Base-by-base conservation (phyloP, 2,329 filamentous ascomycete genomes). In the Fusarium sp. region DNA sequence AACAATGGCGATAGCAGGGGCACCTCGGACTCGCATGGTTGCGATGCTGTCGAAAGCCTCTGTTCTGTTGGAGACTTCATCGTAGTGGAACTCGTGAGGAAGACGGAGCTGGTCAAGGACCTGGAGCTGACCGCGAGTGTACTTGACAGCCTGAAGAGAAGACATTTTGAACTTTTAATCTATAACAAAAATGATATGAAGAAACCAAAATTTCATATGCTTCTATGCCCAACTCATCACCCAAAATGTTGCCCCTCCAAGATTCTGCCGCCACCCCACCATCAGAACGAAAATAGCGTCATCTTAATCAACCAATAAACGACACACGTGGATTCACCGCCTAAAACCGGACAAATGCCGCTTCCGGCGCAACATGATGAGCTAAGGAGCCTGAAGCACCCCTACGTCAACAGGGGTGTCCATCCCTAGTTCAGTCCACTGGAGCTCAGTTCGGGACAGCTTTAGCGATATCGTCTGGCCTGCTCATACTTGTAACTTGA, bases 1-100 rank as follows among this genome's bases (percentile, higher is more conserved):
- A n/a, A 99, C 96, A 70, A 99, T 98, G 45, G 96, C 96, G 79
- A 99, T 99, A 46, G 96, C 96, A 1, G 96, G 96, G 7, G 96
- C 96, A 34, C 81, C 93, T 75, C 93, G 89, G 9, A 91, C 89
- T 50, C 89, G 83, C 93, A 96, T 96, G 18, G 91, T 86, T 74
- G 89, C 90, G 81, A 96, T 96, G 74, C 91, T 92, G 78, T 93
- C 90, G 81, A 93, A 96, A 39, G 91, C 93, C 80, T 93, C 91
- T 73, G 90, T 87, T 67, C 89, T 88, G 13, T 88, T 91, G 30
- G 85, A 85, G 55, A 95, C 88, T 68, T 86, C 79, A 75, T 95
- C 91, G 79, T 94, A 96, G 78, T 92, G 88, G 76, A 93, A 90
- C 73, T 92, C 89, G 76, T 96, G 92, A 16, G 93, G 93, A 23